phyloP scores from a whole-genome alignment of 2,329 filamentous ascomycete genomes.

The Fusarium cicatricum region DNA sequence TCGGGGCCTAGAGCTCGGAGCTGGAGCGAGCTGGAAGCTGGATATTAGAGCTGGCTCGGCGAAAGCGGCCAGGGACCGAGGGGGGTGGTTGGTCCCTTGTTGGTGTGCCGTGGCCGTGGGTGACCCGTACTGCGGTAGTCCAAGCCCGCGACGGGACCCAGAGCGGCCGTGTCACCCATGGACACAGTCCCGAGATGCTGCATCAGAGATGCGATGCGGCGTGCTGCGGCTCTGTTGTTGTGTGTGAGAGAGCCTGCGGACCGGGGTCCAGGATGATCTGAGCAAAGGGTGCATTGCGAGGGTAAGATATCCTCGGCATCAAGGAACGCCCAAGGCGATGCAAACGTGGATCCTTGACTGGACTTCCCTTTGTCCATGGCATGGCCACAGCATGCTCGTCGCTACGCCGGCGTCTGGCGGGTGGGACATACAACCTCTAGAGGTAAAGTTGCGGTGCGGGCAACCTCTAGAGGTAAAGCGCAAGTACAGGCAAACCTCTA shows the following conservation, averaged over 20 bases:
- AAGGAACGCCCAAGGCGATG: constrained; percentile 35
- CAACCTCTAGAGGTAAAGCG: constrained; percentile 41
- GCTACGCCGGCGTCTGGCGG: constrained; percentile 39
- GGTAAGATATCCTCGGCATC: constrained; percentile 41
- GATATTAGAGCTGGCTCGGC: no score
- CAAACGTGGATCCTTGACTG: constrained; percentile 42
- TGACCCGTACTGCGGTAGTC: neutral
- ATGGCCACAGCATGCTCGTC: constrained; percentile 31
- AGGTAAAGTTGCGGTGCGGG: constrained; percentile 41
- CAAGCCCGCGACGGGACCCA: neutral
- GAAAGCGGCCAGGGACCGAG: constrained; percentile 26
- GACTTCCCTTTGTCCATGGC: constrained; percentile 44
- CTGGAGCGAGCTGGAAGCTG: constrained; percentile 28
- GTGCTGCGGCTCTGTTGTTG: constrained; percentile 41
- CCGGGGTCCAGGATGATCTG: constrained; percentile 33
- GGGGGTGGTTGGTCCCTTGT: no score
- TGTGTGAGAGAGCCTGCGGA: constrained; percentile 31
- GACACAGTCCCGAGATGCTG: constrained; percentile 30
- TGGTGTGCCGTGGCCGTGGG: constrained; percentile 9
- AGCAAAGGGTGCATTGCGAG: constrained; percentile 7
- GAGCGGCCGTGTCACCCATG: constrained; percentile 15
- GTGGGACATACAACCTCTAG: constrained; percentile 42
- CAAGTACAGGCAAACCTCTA: constrained; percentile 34
- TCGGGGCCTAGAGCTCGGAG: constrained; percentile 29
- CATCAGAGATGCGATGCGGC: constrained; percentile 19